These are phyloP conservation scores for Suillus brevipes DNA, from an alignment of 768 basidiomycete genomes.

Conservation along the genomic window DNA sequence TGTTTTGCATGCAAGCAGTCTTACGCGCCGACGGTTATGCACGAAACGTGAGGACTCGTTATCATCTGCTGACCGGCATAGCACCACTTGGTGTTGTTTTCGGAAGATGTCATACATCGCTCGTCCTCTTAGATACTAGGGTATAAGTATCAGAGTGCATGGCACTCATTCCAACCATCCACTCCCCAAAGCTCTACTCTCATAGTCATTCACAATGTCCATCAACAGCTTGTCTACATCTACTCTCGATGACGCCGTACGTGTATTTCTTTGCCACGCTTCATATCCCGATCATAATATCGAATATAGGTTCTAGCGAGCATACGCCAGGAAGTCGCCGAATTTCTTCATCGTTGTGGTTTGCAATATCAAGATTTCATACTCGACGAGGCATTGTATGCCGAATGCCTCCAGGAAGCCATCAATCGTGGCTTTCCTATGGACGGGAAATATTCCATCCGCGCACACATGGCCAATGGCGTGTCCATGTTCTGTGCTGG, in stretches of 20 bases:
- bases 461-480: slow-evolving; percentile 27
- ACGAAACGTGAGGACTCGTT: no score
- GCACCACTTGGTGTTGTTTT: no score
- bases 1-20: no score
- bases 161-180: background rate
- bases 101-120: background rate
- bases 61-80: no score
- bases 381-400: background rate
- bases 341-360: background rate
- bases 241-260: background rate
- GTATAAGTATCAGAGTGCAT: background rate
- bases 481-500: slow-evolving; percentile 12
- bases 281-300: background rate
- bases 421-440: slow-evolving; percentile 20
- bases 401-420: slow-evolving; percentile 20
- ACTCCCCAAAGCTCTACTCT: background rate
- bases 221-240: background rate
- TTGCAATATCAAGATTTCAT: background rate
- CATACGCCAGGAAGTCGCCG: background rate
- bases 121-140: background rate
- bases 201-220: background rate
- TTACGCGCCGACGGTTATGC: no score
- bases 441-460: slow-evolving; percentile 18
- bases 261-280: background rate
- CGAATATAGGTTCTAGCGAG: background rate